A percentile compares a stretch with the other conserved stretches of the same genome.
These are phyloP conservation scores for Phoma sp. DNA, from an alignment of 2,329 filamentous ascomycete genomes.

Conservation along the genomic window DNA sequence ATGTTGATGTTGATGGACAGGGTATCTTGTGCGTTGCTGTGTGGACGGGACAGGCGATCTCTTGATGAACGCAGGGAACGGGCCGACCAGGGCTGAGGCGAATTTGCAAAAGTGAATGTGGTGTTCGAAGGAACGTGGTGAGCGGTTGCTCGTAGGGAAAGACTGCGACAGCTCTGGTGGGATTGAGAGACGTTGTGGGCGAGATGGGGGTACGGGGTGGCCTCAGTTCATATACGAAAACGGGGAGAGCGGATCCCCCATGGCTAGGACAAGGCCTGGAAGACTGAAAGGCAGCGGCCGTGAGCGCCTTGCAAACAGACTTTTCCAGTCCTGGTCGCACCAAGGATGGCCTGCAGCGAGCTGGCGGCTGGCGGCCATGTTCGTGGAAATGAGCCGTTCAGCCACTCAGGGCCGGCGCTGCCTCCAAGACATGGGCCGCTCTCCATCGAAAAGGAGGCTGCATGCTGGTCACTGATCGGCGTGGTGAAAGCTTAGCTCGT, in stretches of 20 bases:
- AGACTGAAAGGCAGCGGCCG: conserved; percentile 27
- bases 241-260: conserved; percentile 21
- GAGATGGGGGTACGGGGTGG: conserved; percentile 31
- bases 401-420: conserved; percentile 20
- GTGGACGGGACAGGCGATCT: conserved; percentile 38
- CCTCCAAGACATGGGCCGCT: conserved; percentile 16
- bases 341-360: conserved; percentile 27
- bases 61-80: conserved; percentile 46
- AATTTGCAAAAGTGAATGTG: conserved; percentile 45
- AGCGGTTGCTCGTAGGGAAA: conserved; percentile 52
- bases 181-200: conserved; percentile 33
- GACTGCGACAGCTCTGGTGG: conserved; percentile 45
- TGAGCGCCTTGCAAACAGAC: conserved; percentile 27
- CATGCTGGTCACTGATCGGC: conserved; percentile 28
- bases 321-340: conserved; percentile 36
- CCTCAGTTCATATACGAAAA: conserved; percentile 37
- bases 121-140: conserved; percentile 48
- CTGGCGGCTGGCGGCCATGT: conserved; percentile 20
- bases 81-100: conserved; percentile 54
- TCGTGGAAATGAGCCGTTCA: conserved; percentile 5
- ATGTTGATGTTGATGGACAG: conserved; percentile 35
- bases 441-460: conserved; percentile 15
- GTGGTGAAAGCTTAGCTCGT: conserved; percentile 33
- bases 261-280: conserved; percentile 11
- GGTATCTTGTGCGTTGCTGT: conserved; percentile 18